Percentiles rank a stretch among this genome's conserved stretches.
Evolutionary conservation across 192 early-diverging fungal species (phyloP).

Genomic region (Linnemannia zychae): DNA sequence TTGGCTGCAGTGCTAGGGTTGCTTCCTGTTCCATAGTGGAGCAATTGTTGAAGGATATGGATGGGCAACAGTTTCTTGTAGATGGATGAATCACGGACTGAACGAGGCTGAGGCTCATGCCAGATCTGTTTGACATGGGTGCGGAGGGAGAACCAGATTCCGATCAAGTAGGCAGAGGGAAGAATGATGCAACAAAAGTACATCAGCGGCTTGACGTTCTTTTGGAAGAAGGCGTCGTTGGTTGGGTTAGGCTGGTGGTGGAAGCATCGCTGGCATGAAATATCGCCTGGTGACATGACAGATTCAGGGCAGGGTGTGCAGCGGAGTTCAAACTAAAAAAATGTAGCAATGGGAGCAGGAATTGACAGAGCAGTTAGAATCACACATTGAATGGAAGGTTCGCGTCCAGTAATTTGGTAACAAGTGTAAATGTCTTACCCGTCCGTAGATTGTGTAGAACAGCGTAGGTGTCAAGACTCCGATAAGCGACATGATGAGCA

Average conservation of each 20-base stretch:
- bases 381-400: not conserved
- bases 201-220: slow-evolving; percentile 89
- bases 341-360: not conserved
- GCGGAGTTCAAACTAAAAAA: slow-evolving; percentile 43
- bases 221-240: slow-evolving; percentile 85
- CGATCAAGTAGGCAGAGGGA: slow-evolving; percentile 81
- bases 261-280: slow-evolving; percentile 72
- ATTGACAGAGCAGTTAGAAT: not conserved
- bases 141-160: slow-evolving; percentile 92
- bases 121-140: slow-evolving; percentile 89
- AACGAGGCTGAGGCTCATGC: slow-evolving; percentile 65
- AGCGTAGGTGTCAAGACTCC: slow-evolving; percentile 94
- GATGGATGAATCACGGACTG: slow-evolving; percentile 42
- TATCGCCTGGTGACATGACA: slow-evolving; percentile 1
- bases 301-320: slow-evolving; percentile 49
- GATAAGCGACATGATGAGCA: slow-evolving; percentile 95
- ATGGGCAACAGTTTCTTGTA: slow-evolving; percentile 62
- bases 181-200: slow-evolving; percentile 77
- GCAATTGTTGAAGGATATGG: slow-evolving; percentile 63
- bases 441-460: slow-evolving; percentile 93
- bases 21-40: slow-evolving; percentile 42
- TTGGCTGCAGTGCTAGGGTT: slow-evolving; percentile 1
- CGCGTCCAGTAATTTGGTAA: not conserved
- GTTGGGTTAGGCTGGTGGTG: slow-evolving; percentile 73
- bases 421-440: slow-evolving; percentile 43